phyloP scores from a whole-genome alignment of 345 rosid species.

The Schrenkiella parvula region DNA sequence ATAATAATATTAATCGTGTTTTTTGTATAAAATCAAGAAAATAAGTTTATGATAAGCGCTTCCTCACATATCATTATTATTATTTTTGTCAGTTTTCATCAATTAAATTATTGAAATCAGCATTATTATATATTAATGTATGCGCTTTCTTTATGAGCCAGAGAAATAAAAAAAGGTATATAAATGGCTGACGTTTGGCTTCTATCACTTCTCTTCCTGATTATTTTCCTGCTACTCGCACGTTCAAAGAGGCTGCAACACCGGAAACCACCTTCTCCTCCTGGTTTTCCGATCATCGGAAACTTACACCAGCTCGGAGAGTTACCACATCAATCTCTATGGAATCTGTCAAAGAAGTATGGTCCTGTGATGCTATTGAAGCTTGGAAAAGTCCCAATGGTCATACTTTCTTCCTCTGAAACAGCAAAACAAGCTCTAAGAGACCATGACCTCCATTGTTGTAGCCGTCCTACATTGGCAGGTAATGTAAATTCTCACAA shows the following conservation, averaged over 20 bases:
- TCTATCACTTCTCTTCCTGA: constrained; percentile 1
- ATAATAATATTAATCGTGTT: no score
- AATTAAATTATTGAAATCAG: neutral
- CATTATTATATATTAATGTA: neutral
- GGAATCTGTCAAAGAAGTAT: no score
- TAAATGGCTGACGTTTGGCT: constrained; percentile 10
- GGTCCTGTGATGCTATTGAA: no score
- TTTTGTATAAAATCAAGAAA: no score
- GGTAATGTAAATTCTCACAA: neutral
- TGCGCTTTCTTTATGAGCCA: neutral
- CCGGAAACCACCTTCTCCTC: neutral
- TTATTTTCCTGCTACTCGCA: neutral
- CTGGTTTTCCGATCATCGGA: constrained; percentile 29
- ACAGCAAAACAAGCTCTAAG: constrained; percentile 18
- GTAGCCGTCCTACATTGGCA: neutral
- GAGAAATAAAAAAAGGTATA: neutral
- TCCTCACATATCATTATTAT: neutral
- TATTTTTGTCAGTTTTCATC: neutral
- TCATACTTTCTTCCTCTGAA: constrained; percentile 17
- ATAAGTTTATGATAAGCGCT: no score
- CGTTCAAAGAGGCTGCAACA: neutral
- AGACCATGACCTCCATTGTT: constrained; percentile 2
- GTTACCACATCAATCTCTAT: no score
- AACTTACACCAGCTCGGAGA: no score
- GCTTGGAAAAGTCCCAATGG: constrained; percentile 21